These are phyloP conservation scores for Ceratocystiopsis sp. DNA, from an alignment of 2,329 filamentous ascomycete species.

Conservation along the genomic window DNA sequence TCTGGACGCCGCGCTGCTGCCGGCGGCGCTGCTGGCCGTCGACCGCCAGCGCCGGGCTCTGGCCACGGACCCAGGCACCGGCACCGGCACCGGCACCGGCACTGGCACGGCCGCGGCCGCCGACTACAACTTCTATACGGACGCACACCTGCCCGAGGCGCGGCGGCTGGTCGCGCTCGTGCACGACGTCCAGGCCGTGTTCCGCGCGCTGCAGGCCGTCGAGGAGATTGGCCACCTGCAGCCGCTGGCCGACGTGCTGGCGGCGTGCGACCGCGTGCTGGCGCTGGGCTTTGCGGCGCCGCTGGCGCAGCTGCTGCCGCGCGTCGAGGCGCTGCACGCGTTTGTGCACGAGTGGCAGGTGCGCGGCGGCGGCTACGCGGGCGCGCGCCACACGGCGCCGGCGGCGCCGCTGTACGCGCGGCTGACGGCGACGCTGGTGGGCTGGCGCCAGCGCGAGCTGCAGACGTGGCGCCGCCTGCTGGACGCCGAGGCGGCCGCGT, in stretches of 20 bases:
- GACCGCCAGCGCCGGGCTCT: conserved; percentile 33
- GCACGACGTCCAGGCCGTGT: conserved; percentile 51
- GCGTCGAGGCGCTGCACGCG: conserved; percentile 71
- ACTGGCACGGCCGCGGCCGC: conserved; percentile 10
- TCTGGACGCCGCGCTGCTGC: conserved; percentile 39
- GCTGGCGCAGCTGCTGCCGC: conserved; percentile 69
- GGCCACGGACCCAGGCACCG: conserved; percentile 2
- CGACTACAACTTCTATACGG: conserved; percentile 77
- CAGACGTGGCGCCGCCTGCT: conserved; percentile 84
- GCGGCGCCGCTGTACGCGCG: conserved; percentile 58
- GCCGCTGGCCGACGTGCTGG: conserved; percentile 61
- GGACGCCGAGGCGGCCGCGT: conserved; percentile 65
- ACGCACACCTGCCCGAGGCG: conserved; percentile 60
- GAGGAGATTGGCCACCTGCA: conserved; percentile 57
- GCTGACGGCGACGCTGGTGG: conserved; percentile 64
- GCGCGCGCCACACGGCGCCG: conserved; percentile 54
- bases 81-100: conserved; percentile 9
- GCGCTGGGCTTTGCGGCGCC: conserved; percentile 66
- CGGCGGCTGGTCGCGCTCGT: conserved; percentile 56
- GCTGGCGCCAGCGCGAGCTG: conserved; percentile 81
- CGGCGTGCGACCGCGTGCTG: conserved; percentile 57
- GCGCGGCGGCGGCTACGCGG: conserved; percentile 69
- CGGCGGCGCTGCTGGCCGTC: conserved; percentile 48
- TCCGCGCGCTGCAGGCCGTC: conserved; percentile 49
- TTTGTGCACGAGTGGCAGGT: conserved; percentile 89